Evolutionary conservation across 2,329 filamentous ascomycete species (phyloP), one percentile per base, ranked within the genome.

Genomic region (Talaromyces sp.): DNA sequence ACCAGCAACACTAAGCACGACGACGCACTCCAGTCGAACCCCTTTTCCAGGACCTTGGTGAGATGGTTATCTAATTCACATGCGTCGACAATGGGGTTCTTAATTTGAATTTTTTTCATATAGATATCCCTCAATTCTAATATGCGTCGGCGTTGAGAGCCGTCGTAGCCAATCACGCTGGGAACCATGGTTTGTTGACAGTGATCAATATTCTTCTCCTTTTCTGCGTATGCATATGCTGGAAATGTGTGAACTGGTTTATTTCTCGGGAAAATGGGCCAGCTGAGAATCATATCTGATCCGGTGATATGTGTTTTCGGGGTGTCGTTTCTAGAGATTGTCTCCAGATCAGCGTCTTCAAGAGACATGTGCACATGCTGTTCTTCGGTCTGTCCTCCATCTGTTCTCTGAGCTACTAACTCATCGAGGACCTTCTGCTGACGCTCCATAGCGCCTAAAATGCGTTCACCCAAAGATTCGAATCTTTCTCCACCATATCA

Each of bases 271-370:
- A 72, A 71, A 9, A 72, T 70, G 19, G 70, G 70, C 70, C 70
- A 72, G 63, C 58, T 66, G 19, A 72, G 70, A 58, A 72, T 71
- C 70, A 71, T 71, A 39, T 71, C 69, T 3, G 70, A 71, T n/a
- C 70, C 70, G 3, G 70, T 72, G 35, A 72, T 72, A 5, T 69
- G 70, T 19, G 70, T 72, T 19, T 68, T 71, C 25, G 66, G 69
- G 3, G 70, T 66, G 69, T 72, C 70, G 64, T 72, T 71, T 50
- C 70, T 69, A 3, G 70, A 72, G 9, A 72, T 72, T 52, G 67
- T 62, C 62, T 72, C 70, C 33, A 69, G 65, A 67, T 71, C 69
- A 64, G 67, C 67, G 43, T 68, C 67, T 9, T 71, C 70, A 59
- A 71, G 52, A 25, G 69, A 61, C 6, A 63, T 58, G 43, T 63